Base-by-base conservation (phyloP, 768 basidiomycete genomes). In the Rickenella mellea region DNA sequence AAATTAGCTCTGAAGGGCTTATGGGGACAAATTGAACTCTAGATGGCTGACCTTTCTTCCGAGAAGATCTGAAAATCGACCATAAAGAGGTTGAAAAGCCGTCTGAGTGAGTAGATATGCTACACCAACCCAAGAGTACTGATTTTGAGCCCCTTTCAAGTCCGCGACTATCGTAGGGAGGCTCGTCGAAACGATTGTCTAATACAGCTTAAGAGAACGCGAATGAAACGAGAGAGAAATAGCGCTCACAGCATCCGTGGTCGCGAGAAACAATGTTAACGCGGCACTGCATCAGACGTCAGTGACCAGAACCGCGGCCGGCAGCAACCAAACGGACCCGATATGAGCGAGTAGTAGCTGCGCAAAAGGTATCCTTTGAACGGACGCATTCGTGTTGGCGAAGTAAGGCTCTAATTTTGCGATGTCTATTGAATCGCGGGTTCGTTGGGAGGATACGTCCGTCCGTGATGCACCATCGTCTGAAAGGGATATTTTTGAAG, bases 21-120 rank as follows among this genome's bases (percentile, higher is more conserved):
- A 15, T 43, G 12, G 26, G 11, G 26, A 38, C 33, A 39, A 40
- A 36, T 45, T 27, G 41, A 47, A 33, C 19, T 7, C 29, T 40
- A 45, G 47, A 32, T 26, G 17, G 48, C 66, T 24, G 31, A 86
- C 88, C 73, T 82, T 88, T 36, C 87, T 72, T 24, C 88, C 88
- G 41, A 82, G 63, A 31, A 89, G 70, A 60, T 89, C 85, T 41
- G 86, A 87, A 29, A 90, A 60, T 52, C 74, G 75, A 41, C 83
- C 87, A 54, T 88, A 90, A 20, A 91, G 61, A 24, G 87, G 87
- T 54, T 91, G 87, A 47, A 80, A 80, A 21, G 83, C 84, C 1
- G 87, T 90, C 53, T 90, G 87, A 1, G 86, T 86, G 44, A 90
- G 71, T 73, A 90, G 76, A 53, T 91, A 91, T 12, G 83, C 71